Evolutionary conservation across 495 filamentous ascomycete genomes (phyloP).

Genomic region (Tuber magnatum): DNA sequence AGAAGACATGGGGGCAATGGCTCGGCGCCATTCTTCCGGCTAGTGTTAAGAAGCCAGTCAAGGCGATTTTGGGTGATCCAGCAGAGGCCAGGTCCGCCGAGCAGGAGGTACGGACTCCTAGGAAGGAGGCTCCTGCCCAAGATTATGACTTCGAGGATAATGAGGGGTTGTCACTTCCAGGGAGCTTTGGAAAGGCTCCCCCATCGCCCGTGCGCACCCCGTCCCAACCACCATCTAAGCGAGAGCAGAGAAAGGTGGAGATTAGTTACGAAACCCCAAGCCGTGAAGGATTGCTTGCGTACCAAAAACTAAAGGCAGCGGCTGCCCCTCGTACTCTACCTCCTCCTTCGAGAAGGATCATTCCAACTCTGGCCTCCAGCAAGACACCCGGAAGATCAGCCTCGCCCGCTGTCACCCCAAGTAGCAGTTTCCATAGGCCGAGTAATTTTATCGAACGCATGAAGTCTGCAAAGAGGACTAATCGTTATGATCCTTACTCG

Average conservation of each 20-base stretch:
- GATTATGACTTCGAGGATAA: slow-evolving; percentile 23
- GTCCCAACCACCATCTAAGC: slow-evolving; percentile 9
- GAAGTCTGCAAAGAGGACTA: slow-evolving; percentile 24
- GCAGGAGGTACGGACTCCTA: slow-evolving; percentile 22
- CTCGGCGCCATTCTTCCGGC: slow-evolving; percentile 33
- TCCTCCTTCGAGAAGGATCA: slow-evolving; percentile 24
- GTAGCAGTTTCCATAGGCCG: slow-evolving; percentile 28
- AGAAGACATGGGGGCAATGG: slow-evolving; percentile 40
- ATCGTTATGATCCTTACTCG: slow-evolving; percentile 35
- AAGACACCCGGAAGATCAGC: slow-evolving; percentile 10
- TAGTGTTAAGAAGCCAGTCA: slow-evolving; percentile 35
- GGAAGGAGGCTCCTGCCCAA: slow-evolving; percentile 10
- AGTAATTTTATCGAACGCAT: slow-evolving; percentile 40
- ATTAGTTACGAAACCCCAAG: slow-evolving; percentile 28
- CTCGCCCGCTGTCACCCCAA: slow-evolving; percentile 1
- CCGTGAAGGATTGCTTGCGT: slow-evolving; percentile 23
- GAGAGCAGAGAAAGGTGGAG: slow-evolving; percentile 5
- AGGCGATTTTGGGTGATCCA: slow-evolving; percentile 28
- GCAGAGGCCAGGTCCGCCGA: slow-evolving; percentile 9
- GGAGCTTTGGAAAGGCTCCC: slow-evolving; percentile 35
- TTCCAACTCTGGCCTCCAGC: slow-evolving; percentile 28
- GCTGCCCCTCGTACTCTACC: slow-evolving; percentile 20
- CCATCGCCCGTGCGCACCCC: slow-evolving; percentile 12
- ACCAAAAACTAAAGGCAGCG: slow-evolving; percentile 21
- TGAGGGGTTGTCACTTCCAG: slow-evolving; percentile 23